A percentile compares a stretch with the other conserved stretches of the same genome.
Conservation (phyloP, 2,329 filamentous ascomycete genomes). For the Beauveria australis region DNA sequence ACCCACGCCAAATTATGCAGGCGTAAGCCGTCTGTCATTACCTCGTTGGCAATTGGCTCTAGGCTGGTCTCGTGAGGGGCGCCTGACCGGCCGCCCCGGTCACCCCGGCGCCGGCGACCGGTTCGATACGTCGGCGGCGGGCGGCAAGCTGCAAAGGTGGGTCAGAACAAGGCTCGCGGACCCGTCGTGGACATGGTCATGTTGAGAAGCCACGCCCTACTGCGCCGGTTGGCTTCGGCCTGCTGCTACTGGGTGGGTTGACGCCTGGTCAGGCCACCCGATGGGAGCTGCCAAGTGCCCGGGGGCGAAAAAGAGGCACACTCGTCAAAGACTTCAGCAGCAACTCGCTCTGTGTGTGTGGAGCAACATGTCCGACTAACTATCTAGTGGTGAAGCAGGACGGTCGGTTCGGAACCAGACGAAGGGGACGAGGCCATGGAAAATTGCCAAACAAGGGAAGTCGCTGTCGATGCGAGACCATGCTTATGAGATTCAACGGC, state of each 20-base stretch:
- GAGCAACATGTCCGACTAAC: not conserved
- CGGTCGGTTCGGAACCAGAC: not conserved
- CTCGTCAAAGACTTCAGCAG: not conserved
- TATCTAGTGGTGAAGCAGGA: not conserved
- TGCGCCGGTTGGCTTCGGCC: slow-evolving; percentile 7
- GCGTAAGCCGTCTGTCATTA: slow-evolving; percentile 3
- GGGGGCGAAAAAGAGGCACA: not conserved
- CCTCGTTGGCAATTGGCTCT: not conserved
- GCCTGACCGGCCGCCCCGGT: slow-evolving; percentile 1
- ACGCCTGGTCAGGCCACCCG: not conserved
- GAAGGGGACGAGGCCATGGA: not conserved
- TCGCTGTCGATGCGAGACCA: not conserved
- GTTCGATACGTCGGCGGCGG: slow-evolving; percentile 5
- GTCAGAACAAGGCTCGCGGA: not conserved
- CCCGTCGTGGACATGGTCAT: slow-evolving; percentile 6
- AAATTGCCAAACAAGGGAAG: not conserved
- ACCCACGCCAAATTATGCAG: not conserved
- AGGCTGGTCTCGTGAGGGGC: not conserved
- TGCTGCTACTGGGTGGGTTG: not conserved
- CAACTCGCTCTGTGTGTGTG: not conserved
- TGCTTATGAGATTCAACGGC: not conserved
- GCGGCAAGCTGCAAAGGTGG: not conserved
- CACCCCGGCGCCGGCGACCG: not conserved
- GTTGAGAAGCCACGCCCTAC: slow-evolving; percentile 1
- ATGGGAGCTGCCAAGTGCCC: not conserved